A percentile compares a stretch with the other conserved stretches of the same genome.
phyloP scores from a whole-genome alignment of 441 rosid genomes.

The Biscutella laevigata region DNA sequence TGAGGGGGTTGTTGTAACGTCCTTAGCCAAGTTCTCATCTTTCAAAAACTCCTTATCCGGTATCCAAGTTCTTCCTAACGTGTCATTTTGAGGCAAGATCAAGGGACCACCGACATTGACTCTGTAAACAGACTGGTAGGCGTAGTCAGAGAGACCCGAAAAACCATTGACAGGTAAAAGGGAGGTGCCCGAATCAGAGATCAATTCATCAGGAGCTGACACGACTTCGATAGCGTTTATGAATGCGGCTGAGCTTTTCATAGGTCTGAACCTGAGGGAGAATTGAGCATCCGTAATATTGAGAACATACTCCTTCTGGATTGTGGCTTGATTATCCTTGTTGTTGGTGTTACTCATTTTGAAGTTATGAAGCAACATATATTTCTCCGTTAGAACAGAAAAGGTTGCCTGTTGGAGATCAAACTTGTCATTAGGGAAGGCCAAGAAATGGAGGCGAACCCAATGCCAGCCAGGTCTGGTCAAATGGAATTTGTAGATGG shows the following conservation, averaged over 20 bases:
- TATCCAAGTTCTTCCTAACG: constrained; percentile 54
- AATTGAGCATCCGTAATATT: constrained; percentile 41
- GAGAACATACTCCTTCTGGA: constrained; percentile 54
- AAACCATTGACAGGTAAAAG: constrained; percentile 45
- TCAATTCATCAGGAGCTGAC: constrained; percentile 53
- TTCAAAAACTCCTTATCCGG: constrained; percentile 46
- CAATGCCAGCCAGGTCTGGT: constrained; percentile 62
- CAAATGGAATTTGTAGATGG: constrained; percentile 46
- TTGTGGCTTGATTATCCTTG: constrained; percentile 22
- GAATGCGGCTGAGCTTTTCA: constrained; percentile 63
- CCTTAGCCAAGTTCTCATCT: constrained; percentile 33
- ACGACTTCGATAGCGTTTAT: constrained; percentile 79
- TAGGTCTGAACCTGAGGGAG: constrained; percentile 44
- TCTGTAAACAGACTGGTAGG: constrained; percentile 53
- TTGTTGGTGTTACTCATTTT: constrained; percentile 27
- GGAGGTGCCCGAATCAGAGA: constrained; percentile 41
- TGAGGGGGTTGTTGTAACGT: constrained; percentile 31
- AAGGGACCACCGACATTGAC: constrained; percentile 63
- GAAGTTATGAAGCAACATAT: constrained; percentile 58
- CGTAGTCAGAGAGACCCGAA: constrained; percentile 35
- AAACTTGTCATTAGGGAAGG: constrained; percentile 32
- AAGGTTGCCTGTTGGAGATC: constrained; percentile 51
- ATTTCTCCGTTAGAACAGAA: constrained; percentile 42
- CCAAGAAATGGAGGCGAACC: constrained; percentile 65
- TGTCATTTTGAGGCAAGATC: constrained; percentile 58